Conservation (phyloP, 192 early-diverging fungal genomes). For the Rhizophagus sp. region DNA sequence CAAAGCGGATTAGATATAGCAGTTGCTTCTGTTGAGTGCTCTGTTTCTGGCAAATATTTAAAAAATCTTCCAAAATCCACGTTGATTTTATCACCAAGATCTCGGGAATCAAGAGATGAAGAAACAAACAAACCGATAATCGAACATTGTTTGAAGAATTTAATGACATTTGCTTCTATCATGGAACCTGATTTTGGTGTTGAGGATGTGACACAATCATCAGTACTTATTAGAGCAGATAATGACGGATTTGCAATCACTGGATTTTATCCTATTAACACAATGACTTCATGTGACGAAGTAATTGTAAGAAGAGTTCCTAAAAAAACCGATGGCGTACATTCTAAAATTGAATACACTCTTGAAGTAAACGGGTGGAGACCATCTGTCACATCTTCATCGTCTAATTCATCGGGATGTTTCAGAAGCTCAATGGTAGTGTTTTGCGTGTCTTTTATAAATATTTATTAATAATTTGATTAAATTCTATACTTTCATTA, state of each 20-base stretch:
- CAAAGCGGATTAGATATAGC: slow-evolving; percentile 33
- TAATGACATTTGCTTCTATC: neutral
- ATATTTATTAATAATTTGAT: too few species aligned
- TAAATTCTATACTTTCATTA: slow-evolving; percentile 30
- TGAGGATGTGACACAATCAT: neutral
- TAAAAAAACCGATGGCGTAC: neutral
- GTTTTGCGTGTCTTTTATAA: neutral
- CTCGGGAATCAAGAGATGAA: neutral
- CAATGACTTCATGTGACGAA: neutral
- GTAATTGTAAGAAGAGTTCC: slow-evolving; percentile 5
- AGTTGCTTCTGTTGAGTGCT: slow-evolving; percentile 42
- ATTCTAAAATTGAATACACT: neutral
- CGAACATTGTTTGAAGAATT: neutral
- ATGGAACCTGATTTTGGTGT: neutral
- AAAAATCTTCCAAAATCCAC: slow-evolving; percentile 6
- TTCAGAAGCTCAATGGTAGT: slow-evolving; percentile 9
- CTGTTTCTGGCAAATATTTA: slow-evolving; percentile 38
- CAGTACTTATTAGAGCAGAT: neutral
- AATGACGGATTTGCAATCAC: neutral
- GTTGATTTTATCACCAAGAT: neutral
- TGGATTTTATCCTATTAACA: neutral
- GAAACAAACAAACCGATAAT: neutral
- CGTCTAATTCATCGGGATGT: slow-evolving; percentile 19
- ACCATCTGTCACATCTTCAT: slow-evolving; percentile 34
- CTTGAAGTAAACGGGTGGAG: slow-evolving; percentile 23